Evolutionary conservation across 177 flowering plant genomes (phyloP), one percentile per base, ranked within the genome.

Genomic region (Tripterygium wilfordii): DNA sequence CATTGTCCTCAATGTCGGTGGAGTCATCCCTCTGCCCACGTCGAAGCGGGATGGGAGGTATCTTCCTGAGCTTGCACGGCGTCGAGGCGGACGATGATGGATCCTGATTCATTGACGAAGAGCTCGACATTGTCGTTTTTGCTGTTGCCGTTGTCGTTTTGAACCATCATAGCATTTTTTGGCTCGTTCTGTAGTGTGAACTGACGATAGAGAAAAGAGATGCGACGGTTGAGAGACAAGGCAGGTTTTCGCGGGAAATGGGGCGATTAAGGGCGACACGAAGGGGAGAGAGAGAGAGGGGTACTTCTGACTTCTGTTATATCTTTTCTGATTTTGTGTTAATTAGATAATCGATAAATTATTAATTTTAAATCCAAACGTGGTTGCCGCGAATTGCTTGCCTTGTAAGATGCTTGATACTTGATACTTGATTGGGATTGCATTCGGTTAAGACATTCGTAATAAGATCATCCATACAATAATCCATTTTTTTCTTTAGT

Each of bases 161-260:
- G n/a, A n/a, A n/a, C n/a, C n/a, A n/a, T 40, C n/a, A 40, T 23
- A 23, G 45, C 16, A 40, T 14, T 42, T 16, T 19, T 13, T 4
- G 18, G 17, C 24, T 17, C 23, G 29, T n/a, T n/a, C n/a, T n/a
- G 30, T 23, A 13, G 44, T 20, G 26, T 40, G 44, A 20, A 20
- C 53, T 30, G 36, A 41, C 15, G 37, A 35, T 10, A 25, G 48
- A 44, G 29, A 38, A 39, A 58, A 54, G 59, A 45, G 57, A 59
- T 60, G 47, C 45, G 8, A 23, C 38, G 42, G 33, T 37, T 37
- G 29, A 33, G 44, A 27, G 38, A 40, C 57, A 45, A 42, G 25
- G 43, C 66, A 68, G 67, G 52, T 60, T 69, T 73, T 73, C 81
- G 81, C 82, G 80, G 80, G 77, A 69, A 71, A 33, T 29, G 17